phyloP scores from a whole-genome alignment of 176 grass and related monocot species.

The Alloteropsis semialata region DNA sequence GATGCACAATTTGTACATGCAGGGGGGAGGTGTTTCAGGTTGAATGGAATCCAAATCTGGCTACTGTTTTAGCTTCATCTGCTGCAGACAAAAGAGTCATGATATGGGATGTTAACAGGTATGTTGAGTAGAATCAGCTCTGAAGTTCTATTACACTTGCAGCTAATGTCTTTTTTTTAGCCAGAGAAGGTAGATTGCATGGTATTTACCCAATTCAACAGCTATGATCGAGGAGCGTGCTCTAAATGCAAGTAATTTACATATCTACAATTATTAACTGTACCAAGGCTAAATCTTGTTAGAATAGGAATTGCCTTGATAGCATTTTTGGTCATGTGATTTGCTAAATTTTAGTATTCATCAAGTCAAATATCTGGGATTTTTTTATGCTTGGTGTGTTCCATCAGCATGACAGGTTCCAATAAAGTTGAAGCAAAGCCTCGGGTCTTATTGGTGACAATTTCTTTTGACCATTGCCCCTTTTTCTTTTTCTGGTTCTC shows the following conservation, averaged over 20 bases:
- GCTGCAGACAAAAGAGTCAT: constrained; percentile 81
- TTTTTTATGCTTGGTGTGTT: not conserved
- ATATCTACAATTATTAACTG: not conserved
- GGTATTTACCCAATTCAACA: not conserved
- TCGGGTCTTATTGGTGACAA: not conserved
- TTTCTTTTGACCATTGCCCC: not conserved
- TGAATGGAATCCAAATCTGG: constrained; percentile 94
- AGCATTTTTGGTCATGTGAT: not conserved
- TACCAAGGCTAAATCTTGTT: not conserved
- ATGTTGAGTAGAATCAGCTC: constrained; percentile 6
- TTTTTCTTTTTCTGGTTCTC: not conserved
- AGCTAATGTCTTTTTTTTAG: not conserved
- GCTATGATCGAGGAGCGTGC: not conserved
- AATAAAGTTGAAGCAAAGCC: constrained; percentile 8
- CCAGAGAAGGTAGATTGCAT: not conserved
- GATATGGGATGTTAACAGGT: constrained; percentile 86
- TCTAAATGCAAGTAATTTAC: not conserved
- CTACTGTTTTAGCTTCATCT: constrained; percentile 82
- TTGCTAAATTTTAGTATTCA: not conserved
- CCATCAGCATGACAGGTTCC: not conserved
- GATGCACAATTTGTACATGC: constrained; percentile 14
- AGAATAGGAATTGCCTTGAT: not conserved
- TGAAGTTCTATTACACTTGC: not conserved
- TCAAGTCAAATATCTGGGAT: not conserved
- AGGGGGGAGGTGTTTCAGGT: constrained; percentile 90